Evolutionary conservation across 2,329 filamentous ascomycete species (phyloP).

Genomic region (Chrysoporthe cubensis): DNA sequence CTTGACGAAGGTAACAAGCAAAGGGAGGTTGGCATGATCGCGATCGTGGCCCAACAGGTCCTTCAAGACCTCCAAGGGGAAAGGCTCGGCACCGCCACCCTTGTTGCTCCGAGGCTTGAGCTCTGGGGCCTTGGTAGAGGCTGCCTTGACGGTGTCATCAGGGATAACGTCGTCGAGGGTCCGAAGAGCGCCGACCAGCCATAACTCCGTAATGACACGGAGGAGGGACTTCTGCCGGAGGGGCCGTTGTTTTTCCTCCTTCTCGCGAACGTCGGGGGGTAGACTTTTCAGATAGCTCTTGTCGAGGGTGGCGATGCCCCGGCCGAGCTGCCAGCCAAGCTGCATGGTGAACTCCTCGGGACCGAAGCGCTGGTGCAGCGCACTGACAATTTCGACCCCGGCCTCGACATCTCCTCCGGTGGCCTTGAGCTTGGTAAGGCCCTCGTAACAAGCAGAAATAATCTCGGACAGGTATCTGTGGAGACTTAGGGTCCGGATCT

Average conservation of each 20-base stretch:
- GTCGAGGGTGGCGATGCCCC: slow-evolving; percentile 88
- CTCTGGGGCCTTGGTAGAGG: slow-evolving; percentile 65
- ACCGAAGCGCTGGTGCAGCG: slow-evolving; percentile 94
- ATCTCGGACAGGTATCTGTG: slow-evolving; percentile 98
- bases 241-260: slow-evolving; percentile 93
- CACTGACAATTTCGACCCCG: slow-evolving; percentile 89
- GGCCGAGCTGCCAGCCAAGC: slow-evolving; percentile 88
- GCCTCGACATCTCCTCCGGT: slow-evolving; percentile 89
- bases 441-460: slow-evolving; percentile 93
- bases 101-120: slow-evolving; percentile 63
- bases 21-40: slow-evolving; percentile 86
- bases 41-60: slow-evolving; percentile 92
- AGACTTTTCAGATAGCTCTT: slow-evolving; percentile 80
- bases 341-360: slow-evolving; percentile 88
- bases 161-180: slow-evolving; percentile 74
- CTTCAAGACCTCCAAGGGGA: slow-evolving; percentile 96
- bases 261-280: slow-evolving; percentile 80
- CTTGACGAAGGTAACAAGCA: slow-evolving; percentile 95
- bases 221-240: slow-evolving; percentile 83
- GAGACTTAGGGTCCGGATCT: slow-evolving; percentile 86
- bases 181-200: slow-evolving; percentile 86
- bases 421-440: slow-evolving; percentile 82
- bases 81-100: slow-evolving; percentile 78
- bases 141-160: slow-evolving; percentile 65
- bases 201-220: slow-evolving; percentile 90